Base-by-base conservation (phyloP, 441 rosid genomes). In the Euphorbia corollata region DNA sequence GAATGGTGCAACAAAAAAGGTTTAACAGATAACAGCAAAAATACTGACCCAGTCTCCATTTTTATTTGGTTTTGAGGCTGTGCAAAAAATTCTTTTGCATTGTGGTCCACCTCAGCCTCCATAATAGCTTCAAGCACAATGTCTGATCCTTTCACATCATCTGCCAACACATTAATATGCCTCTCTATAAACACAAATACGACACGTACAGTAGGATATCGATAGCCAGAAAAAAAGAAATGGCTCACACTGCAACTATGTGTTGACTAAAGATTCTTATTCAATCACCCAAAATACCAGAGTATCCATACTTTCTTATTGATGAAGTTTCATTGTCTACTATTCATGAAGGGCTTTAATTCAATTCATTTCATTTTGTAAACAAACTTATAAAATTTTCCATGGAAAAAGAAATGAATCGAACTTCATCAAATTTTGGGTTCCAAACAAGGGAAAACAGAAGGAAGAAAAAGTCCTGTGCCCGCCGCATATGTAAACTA, bases 101-200 rank as follows among this genome's bases (percentile, higher is more conserved):
- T 86, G 51, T 18, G 75, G 22, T 89, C 92, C 57, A 85, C 92
- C 74, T 90, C 95, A 4, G 95, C 87, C 80, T 90, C 97, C 69
- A 88, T 65, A 63, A 88, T 73, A 15, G 97, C 92, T 75, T 86
- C 92, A 72, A 90, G 34, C 78, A 88, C 74, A 59, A 88, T 68
- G 68, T 86, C 92, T 43, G 97, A 85, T 74, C 91, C 92, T 75
- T 68, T 81, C 5, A 68, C 68, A 67, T 58, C 74, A 63, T 75
- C 96, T 85, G 78, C 66, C 56, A 75, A 50, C 61, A 66, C 20
- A 73, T 39, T 18, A 36, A 68, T 24, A 23, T 20, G 59, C 56
- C 53, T 57, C 22, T 45, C 59, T 61, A 1, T 27, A 51, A 39
- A 41, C 61, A 8, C 16, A 63, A 18, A 7, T 20, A 9, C 16